Conservation (phyloP, 169 alveolate genomes). For the Theileria orientalis region DNA sequence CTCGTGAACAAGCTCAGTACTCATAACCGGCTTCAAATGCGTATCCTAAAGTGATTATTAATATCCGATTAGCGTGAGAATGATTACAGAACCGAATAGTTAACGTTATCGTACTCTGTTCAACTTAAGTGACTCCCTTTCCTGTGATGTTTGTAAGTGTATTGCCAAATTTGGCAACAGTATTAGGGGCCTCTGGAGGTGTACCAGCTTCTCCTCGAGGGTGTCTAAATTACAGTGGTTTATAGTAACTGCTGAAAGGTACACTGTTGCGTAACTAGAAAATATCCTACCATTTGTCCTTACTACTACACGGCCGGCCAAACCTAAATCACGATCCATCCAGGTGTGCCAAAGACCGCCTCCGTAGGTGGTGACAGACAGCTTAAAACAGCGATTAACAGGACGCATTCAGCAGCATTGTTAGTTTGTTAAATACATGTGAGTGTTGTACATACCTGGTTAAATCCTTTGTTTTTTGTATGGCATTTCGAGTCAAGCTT, state of each 20-base stretch:
- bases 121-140: constrained; percentile 67
- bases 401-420: too few relatives aligned
- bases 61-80: background rate
- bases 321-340: constrained; percentile 95
- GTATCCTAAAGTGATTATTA: constrained; percentile 75
- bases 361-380: constrained; percentile 81
- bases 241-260: too few relatives aligned
- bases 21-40: constrained; percentile 85
- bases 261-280: too few relatives aligned
- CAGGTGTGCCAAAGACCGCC: constrained; percentile 98
- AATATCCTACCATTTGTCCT: constrained; percentile 66
- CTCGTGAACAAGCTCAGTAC: constrained; percentile 58
- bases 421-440: too few relatives aligned
- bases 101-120: constrained; percentile 27
- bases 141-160: constrained; percentile 86
- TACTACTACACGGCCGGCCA: constrained; percentile 92
- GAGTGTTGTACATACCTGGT: constrained; percentile 29
- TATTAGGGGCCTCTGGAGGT: constrained; percentile 85
- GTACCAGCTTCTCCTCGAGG: constrained; percentile 80
- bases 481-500: constrained; percentile 55
- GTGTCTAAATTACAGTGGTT: constrained; percentile 19
- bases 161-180: constrained; percentile 93
- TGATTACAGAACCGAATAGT: constrained; percentile 1
- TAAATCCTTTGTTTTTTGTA: constrained; percentile 29
- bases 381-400: background rate